Percentiles rank a stretch among this genome's conserved stretches.
Conservation (phyloP, 2,329 filamentous ascomycete species). For the Stagonosporopsis vannaccii region DNA sequence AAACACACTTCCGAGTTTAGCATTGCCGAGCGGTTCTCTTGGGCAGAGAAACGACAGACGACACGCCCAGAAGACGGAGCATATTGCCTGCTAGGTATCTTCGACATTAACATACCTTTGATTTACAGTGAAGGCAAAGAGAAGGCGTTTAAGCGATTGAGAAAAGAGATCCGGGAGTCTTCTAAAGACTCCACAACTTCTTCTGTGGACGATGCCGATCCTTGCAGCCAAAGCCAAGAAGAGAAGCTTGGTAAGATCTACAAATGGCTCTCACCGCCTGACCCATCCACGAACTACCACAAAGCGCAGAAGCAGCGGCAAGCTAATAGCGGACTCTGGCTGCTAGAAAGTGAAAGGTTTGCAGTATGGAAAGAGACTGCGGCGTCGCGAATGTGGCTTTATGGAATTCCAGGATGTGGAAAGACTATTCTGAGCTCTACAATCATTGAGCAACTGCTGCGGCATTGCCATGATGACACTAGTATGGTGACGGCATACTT, state of each 20-base stretch:
- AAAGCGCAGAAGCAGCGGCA: conserved; percentile 42
- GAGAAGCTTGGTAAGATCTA: conserved; percentile 20
- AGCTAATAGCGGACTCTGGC: conserved; percentile 46
- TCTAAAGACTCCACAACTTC: too few species aligned
- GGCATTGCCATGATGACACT: conserved; percentile 18
- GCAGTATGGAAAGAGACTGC: conserved; percentile 38
- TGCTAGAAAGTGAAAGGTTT: conserved; percentile 41
- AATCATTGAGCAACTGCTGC: conserved; percentile 43
- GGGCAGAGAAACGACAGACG: not conserved
- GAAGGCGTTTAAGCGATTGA: conserved; percentile 22
- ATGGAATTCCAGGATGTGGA: conserved; percentile 53
- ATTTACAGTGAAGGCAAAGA: conserved; percentile 37
- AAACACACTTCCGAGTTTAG: too few species aligned
- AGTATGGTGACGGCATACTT: conserved; percentile 31
- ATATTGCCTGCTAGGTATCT: conserved; percentile 26
- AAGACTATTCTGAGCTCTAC: conserved; percentile 53
- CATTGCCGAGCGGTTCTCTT: too few species aligned
- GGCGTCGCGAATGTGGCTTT: conserved; percentile 48
- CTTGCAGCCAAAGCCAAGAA: not conserved
- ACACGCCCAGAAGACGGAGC: conserved; percentile 18
- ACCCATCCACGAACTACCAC: conserved; percentile 47
- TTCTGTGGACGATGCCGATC: not conserved
- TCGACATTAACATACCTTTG: conserved; percentile 18
- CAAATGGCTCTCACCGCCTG: conserved; percentile 46
- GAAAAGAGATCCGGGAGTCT: not conserved